phyloP scores from a whole-genome alignment of 495 filamentous ascomycete genomes.

The Viridothelium virens region DNA sequence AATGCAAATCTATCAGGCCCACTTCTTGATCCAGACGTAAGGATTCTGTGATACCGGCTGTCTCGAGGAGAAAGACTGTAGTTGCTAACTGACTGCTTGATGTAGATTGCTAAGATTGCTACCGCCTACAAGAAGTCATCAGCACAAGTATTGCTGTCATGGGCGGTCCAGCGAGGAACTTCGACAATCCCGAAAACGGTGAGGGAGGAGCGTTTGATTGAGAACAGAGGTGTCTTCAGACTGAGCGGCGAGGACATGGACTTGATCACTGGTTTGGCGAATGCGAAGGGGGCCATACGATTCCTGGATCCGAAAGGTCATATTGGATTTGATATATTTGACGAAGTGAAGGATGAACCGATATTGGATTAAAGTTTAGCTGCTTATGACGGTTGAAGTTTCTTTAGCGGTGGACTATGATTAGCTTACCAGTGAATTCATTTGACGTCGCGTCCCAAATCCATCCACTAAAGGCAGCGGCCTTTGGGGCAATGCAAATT shows the following conservation, averaged over 20 bases:
- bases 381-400: too few species aligned
- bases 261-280: slow-evolving; percentile 15
- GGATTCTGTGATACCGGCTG: too few species aligned
- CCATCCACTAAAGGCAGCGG: too few species aligned
- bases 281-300: background rate
- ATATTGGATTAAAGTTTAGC: too few species aligned
- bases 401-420: too few species aligned
- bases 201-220: slow-evolving; percentile 40
- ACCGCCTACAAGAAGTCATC: slow-evolving; percentile 35
- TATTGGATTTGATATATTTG: slow-evolving; percentile 9
- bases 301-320: background rate
- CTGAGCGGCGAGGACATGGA: slow-evolving; percentile 21
- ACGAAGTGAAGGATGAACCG: background rate
- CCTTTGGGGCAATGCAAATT: too few species aligned
- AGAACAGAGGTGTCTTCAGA: slow-evolving; percentile 29
- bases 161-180: slow-evolving; percentile 45
- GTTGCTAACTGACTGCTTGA: too few species aligned
- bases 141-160: slow-evolving; percentile 40
- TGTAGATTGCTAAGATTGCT: slow-evolving; percentile 23
- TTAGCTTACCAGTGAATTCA: too few species aligned
- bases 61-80: too few species aligned
- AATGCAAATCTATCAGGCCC: slow-evolving; percentile 20
- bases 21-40: slow-evolving; percentile 22
- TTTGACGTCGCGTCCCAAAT: too few species aligned
- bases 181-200: slow-evolving; percentile 46